These are phyloP conservation scores for Ustilago shanxiensis DNA, from an alignment of 1,284 basidiomycete genomes.

Conservation along the genomic window DNA sequence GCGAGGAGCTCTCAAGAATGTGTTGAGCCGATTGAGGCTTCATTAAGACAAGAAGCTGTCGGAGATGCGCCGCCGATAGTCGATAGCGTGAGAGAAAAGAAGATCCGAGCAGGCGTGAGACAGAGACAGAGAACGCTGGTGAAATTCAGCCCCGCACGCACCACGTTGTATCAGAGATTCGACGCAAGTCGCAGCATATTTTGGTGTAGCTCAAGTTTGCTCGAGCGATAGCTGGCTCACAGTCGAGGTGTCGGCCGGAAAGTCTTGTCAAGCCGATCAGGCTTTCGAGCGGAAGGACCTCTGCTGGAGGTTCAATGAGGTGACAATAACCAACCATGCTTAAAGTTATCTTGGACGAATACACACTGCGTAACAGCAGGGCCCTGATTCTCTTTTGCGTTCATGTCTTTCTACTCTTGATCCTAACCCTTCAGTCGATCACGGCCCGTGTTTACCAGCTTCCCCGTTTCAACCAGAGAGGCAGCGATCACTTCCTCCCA, in stretches of 20 bases:
- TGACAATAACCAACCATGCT: too few relatives aligned
- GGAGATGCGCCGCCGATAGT: too few relatives aligned
- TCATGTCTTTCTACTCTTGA: not conserved
- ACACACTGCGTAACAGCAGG: not conserved
- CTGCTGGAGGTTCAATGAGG: too few relatives aligned
- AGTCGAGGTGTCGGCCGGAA: not conserved
- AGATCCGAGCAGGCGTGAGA: slow-evolving; percentile 9
- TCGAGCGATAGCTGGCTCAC: not conserved
- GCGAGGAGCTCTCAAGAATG: too few relatives aligned
- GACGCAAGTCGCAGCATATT: not conserved
- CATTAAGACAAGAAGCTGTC: too few relatives aligned
- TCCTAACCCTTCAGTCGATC: not conserved
- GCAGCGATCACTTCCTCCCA: not conserved
- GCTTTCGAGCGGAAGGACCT: too few relatives aligned
- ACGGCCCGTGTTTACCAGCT: not conserved
- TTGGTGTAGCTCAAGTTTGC: not conserved
- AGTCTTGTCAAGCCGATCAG: too few relatives aligned
- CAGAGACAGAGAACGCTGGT: not conserved
- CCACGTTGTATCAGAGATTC: not conserved
- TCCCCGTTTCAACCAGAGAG: not conserved
- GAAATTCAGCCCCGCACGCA: slow-evolving; percentile 7
- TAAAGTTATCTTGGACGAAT: too few relatives aligned
- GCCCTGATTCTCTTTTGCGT: not conserved
- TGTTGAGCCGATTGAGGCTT: too few relatives aligned
- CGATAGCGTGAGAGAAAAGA: slow-evolving; percentile 8